Evolutionary conservation across 2,329 filamentous ascomycete genomes (phyloP), one percentile per base, ranked within the genome.

Genomic region (Aspergillus fijiensis): DNA sequence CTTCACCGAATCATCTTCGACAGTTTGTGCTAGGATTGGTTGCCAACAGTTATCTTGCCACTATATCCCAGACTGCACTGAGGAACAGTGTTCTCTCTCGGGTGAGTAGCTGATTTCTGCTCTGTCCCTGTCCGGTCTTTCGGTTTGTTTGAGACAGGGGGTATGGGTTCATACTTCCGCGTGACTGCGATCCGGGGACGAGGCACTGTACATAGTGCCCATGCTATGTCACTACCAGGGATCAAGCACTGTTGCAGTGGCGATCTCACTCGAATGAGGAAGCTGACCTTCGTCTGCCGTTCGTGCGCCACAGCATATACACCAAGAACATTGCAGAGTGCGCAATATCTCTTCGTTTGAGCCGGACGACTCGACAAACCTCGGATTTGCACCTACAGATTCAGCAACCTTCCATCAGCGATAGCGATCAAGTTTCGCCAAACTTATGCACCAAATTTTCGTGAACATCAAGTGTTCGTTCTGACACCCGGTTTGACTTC

Each of bases 1-100:
- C 50, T 33, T 49, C 49, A 19, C 42, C 29, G 50, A 16, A 60
- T 57, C 54, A 21, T 49, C 55, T 50, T 10, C 49, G 47, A 23
- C 31, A 48, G 35, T 47, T 61, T 58, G 56, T 61, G 49, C 58
- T 57, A 56, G 53, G 48, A 23, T 57, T 58, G 63, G 63, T 49
- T 62, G 59, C 59, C 45, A 57, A 57, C 61, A 67, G 35, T 4
- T 50, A 29, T 55, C 51, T 58, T 61, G 56, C 58, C 60, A 49
- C 54, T 54, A 48, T 50, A 55, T 29, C 52, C 33, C 9, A 35
- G 14, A 12, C 14, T 5, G 33, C 11, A 16, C 27, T 9, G 27
- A 29, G 27, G 27, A 29, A 9, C 27, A 29, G 35, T 25, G 25
- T n/a, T 54, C 42, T 35, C 51, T 47, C 2, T 29, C 14, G 29